Base-by-base conservation (phyloP, 257 asterid species). In the Echium plantagineum region DNA sequence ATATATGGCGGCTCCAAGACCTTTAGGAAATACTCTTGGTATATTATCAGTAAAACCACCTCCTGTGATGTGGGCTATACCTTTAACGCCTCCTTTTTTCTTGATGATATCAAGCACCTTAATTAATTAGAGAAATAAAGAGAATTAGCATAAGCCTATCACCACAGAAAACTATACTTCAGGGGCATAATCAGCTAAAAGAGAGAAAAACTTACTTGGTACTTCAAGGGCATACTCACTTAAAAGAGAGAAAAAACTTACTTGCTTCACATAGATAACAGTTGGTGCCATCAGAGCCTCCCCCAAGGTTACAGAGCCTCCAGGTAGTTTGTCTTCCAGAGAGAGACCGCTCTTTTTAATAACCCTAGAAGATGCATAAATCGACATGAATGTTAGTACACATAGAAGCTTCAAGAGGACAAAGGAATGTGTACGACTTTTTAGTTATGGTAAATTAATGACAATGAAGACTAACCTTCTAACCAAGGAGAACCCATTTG, bases 201-300 rank as follows among this genome's bases (percentile, higher is more conserved):
- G 30, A 20, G 63, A 63, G 17, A n/a, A n/a, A n/a, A 59, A 10
- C 49, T 62, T 61, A 91, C 98, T 91, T 91, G 96, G n/a, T n/a
- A n/a, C 80, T 88, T 88, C 22, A 91, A n/a, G n/a, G 51, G 9
- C 24, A 63, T 30, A 26, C 32, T n/a, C 48, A 71, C 21, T 31
- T 6, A 22, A 56, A 60, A 28, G 30, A 20, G 63, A 63, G 17
- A 52, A 59, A 10, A 52, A 59, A 10, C 49, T 62, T 61, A 91
- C 98, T 91, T 91, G 96, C 80, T 88, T 88, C 22, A 91, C 98
- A 48, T 88, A 91, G 60, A 91, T 82, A 26, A 75, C 81, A 15
- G 98, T 91, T 30, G 98, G 96, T 9, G 94, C 95, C 91, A 91
- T 88, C 57, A 91, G 68, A 69, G 98, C 94, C 74, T 91, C 90